Percentiles rank a stretch among this genome's conserved stretches.
These are phyloP conservation scores for Trichoderma koningiopsis DNA, from an alignment of 2,329 filamentous ascomycete species.

Conservation along the genomic window DNA sequence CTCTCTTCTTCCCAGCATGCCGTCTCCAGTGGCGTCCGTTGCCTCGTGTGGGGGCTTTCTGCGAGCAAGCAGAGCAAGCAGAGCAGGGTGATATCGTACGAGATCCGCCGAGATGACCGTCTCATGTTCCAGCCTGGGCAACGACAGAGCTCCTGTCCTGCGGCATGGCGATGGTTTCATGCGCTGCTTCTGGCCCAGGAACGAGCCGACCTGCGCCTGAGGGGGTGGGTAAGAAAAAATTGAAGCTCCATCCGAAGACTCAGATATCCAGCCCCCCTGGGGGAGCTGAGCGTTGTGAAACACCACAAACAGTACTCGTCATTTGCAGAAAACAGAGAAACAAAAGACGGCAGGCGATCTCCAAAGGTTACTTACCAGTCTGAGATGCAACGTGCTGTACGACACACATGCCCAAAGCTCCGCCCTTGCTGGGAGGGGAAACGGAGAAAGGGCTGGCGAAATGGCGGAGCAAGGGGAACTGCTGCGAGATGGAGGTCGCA, in stretches of 20 bases:
- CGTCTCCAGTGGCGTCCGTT: not conserved
- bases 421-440: not conserved
- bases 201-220: not conserved
- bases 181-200: not conserved
- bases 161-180: not conserved
- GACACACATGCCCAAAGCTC: not conserved
- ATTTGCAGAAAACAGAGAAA: not conserved
- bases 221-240: constrained; percentile 8
- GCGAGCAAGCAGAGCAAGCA: not conserved
- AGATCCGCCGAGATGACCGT: not conserved
- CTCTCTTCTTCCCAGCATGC: not conserved
- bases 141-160: not conserved
- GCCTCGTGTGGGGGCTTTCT: not conserved
- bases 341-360: not conserved
- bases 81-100: not conserved
- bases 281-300: constrained; percentile 10
- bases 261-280: not conserved
- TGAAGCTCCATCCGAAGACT: not conserved
- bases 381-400: not conserved
- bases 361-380: not conserved
- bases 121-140: not conserved
- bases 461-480: not conserved
- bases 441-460: not conserved
- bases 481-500: not conserved
- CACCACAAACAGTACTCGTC: not conserved